Conservation (phyloP, 768 basidiomycete genomes). For the Boletus subparvulus region DNA sequence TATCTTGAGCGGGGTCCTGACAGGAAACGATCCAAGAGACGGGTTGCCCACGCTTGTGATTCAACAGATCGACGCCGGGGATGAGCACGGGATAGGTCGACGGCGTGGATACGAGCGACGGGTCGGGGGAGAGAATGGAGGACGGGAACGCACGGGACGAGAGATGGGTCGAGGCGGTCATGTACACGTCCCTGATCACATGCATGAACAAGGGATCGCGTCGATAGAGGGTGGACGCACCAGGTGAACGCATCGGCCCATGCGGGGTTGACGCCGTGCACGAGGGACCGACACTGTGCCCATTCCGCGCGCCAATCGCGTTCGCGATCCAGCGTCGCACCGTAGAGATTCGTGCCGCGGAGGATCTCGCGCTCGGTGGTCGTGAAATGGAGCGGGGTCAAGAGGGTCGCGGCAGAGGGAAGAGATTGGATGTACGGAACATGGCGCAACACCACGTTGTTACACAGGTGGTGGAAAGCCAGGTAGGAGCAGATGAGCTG, state of each 20-base stretch:
- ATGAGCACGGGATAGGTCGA: constrained; percentile 75
- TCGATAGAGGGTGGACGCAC: constrained; percentile 40
- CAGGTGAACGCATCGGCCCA: constrained; percentile 64
- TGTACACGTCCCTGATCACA: constrained; percentile 63
- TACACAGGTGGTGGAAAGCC: constrained; percentile 57
- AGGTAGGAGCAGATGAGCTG: constrained; percentile 71
- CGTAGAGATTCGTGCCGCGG: constrained; percentile 76
- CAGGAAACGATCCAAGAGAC: constrained; percentile 77
- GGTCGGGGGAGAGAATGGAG: constrained; percentile 58
- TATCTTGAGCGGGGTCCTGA: constrained; percentile 20
- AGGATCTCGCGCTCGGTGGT: constrained; percentile 60
- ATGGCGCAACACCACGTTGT: constrained; percentile 37
- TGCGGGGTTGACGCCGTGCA: constrained; percentile 34
- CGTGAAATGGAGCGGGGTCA: constrained; percentile 76
- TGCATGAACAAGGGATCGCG: constrained; percentile 23
- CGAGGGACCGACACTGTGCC: constrained; percentile 46
- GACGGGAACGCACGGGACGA: constrained; percentile 93
- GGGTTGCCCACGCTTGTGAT: constrained; percentile 77
- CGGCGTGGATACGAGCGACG: constrained; percentile 50
- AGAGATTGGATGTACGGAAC: constrained; percentile 66
- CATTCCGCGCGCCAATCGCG: constrained; percentile 65
- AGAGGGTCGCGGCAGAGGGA: constrained; percentile 54
- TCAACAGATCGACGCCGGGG: constrained; percentile 84
- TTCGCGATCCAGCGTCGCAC: constrained; percentile 69
- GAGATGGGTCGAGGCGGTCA: constrained; percentile 71